These are phyloP conservation scores for Calonectria honghensis DNA, from an alignment of 2,329 filamentous ascomycete genomes.

Conservation along the genomic window DNA sequence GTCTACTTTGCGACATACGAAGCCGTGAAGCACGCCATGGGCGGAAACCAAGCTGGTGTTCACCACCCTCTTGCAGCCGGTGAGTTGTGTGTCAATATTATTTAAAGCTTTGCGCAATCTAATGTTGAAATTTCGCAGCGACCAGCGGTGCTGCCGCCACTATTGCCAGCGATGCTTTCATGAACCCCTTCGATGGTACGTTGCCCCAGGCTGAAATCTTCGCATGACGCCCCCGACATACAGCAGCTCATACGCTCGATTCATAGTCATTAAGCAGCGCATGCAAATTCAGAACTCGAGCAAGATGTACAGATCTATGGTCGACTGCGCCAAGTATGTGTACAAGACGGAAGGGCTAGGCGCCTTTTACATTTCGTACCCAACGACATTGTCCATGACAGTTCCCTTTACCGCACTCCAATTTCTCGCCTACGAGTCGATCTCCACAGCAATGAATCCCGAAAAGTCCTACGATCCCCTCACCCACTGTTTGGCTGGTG, in stretches of 20 bases:
- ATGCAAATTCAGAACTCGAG: conserved; percentile 99
- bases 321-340: conserved; percentile 90
- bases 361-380: conserved; percentile 99
- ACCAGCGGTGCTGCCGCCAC: conserved; percentile 96
- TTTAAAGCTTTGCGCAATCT: conserved; percentile 9
- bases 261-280: conserved; percentile 95
- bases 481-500: conserved; percentile 95
- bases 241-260: conserved; percentile 30
- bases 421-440: conserved; percentile 97
- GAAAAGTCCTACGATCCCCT: conserved; percentile 90
- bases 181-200: conserved; percentile 99
- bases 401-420: conserved; percentile 98
- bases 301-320: conserved; percentile 87
- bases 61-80: conserved; percentile 96
- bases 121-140: conserved; percentile 70
- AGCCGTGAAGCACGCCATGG: conserved; percentile 95
- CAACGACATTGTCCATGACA: conserved; percentile 98
- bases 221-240: neutral
- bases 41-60: conserved; percentile 89
- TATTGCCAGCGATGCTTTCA: conserved; percentile 97
- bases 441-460: conserved; percentile 95
- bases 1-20: conserved; percentile 99
- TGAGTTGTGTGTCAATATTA: conserved; percentile 64
- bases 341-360: conserved; percentile 90
- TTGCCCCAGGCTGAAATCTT: conserved; percentile 24